Evolutionary conservation across 2,329 filamentous ascomycete genomes (phyloP), one percentile per base, ranked within the genome.

Genomic region (Monosporascus sp.): DNA sequence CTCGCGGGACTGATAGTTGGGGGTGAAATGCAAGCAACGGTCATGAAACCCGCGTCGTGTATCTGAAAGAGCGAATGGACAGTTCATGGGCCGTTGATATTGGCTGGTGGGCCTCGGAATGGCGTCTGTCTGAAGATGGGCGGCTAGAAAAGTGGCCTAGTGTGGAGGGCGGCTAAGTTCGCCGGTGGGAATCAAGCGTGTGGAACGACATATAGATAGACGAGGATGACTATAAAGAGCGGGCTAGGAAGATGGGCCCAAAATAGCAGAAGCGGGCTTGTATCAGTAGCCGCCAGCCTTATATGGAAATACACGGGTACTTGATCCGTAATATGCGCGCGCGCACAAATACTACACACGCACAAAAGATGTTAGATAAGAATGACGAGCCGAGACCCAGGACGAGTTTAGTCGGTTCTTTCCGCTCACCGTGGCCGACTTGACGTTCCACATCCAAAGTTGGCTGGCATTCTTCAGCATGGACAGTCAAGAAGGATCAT

Each of bases 31-130:
- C 65, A 66, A 64, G 64, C 60, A 65, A 58, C 58, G 65, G 68
- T 67, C 68, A 72, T 81, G 78, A 82, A 82, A 82, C 78, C 65
- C 59, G 62, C 66, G 66, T 68, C 57, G 68, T 74, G 78, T 81
- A 69, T 81, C 77, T 73, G 68, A 76, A 75, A 61, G 62, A 65
- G 63, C 67, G 66, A 69, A 71, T 70, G 62, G 67, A 62, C 60
- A 57, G 63, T 57, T 58, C 67, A 74, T 61, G 67, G 70, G 69
- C 69, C 67, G 67, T 70, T 70, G 72, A 77, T 73, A 81, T 80
- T 82, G 79, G 79, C 72, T 74, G 66, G 63, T 60, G 58, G 60
- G 63, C 62, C 63, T 69, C 62, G 68, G 65, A 64, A 72, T 70
- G 72, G 75, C 74, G 74, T 74, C 68, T 76, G 74, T 78, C 70